Conservation (phyloP, 331 rosid genomes). For the Arachis monticola region DNA sequence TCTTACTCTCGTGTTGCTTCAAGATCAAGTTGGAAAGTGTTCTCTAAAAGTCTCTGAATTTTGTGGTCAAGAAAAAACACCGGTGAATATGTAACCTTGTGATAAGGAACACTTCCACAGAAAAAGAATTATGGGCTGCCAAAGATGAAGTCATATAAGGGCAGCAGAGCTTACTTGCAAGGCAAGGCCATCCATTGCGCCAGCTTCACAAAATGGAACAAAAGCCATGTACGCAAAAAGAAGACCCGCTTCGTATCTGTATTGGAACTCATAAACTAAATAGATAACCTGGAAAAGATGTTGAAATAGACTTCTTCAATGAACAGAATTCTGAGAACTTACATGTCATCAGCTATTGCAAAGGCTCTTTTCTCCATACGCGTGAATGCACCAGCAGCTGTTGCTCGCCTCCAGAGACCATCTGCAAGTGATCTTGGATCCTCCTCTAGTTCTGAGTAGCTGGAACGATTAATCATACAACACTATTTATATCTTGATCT, state of each 20-base stretch:
- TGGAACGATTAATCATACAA: slow-evolving; percentile 43
- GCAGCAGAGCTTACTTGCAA: slow-evolving; percentile 72
- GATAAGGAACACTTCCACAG: slow-evolving; percentile 32
- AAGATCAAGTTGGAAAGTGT: slow-evolving; percentile 84
- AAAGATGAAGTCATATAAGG: slow-evolving; percentile 20
- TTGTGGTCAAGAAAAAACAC: slow-evolving; percentile 35
- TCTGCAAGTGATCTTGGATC: slow-evolving; percentile 63
- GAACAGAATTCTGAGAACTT: slow-evolving; percentile 42
- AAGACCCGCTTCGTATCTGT: slow-evolving; percentile 95
- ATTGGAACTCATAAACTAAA: slow-evolving; percentile 37
- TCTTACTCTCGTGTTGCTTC: slow-evolving; percentile 84
- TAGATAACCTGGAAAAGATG: slow-evolving; percentile 11
- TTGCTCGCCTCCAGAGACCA: slow-evolving; percentile 91
- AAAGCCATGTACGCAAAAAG: slow-evolving; percentile 87
- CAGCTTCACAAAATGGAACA: slow-evolving; percentile 92
- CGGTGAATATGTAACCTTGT: slow-evolving; percentile 35
- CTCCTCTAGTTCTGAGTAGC: slow-evolving; percentile 65
- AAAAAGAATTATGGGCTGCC: slow-evolving; percentile 16
- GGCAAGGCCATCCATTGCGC: slow-evolving; percentile 79
- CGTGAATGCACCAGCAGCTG: slow-evolving; percentile 76
- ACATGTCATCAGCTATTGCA: slow-evolving; percentile 98
- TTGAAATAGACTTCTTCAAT: slow-evolving; percentile 37
- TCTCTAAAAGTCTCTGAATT: slow-evolving; percentile 90
- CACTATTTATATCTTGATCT: slow-evolving; percentile 27
- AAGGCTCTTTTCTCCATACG: slow-evolving; percentile 81